Percentiles rank a stretch among this genome's conserved stretches.
phyloP scores from a whole-genome alignment of 2,329 filamentous ascomycete species.

The Penicillium sclerotigenum region DNA sequence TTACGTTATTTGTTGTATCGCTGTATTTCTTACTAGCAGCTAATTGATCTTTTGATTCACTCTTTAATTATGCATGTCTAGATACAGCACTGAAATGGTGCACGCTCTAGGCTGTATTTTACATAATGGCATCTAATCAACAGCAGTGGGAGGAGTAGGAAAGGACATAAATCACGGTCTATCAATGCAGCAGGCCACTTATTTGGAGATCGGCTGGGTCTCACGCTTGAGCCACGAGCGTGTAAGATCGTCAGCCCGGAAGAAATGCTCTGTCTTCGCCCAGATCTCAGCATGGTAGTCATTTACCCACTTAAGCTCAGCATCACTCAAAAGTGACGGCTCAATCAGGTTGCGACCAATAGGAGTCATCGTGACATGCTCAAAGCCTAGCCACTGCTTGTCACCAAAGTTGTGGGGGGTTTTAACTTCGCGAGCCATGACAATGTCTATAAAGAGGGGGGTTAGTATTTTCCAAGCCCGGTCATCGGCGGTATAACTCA shows the following conservation, averaged over 20 bases:
- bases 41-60: neutral
- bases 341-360: slow-evolving; percentile 90
- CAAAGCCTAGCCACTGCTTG: slow-evolving; percentile 90
- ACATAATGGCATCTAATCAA: neutral
- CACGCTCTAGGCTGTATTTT: neutral
- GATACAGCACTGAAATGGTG: neutral
- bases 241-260: slow-evolving; percentile 69
- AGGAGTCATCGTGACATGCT: slow-evolving; percentile 95
- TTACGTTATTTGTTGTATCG: neutral
- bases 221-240: slow-evolving; percentile 82
- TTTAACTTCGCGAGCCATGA: slow-evolving; percentile 84
- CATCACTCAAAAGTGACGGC: slow-evolving; percentile 63
- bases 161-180: neutral
- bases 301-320: slow-evolving; percentile 84
- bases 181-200: slow-evolving; percentile 4
- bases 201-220: slow-evolving; percentile 61
- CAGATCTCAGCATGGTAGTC: slow-evolving; percentile 77
- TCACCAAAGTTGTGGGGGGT: slow-evolving; percentile 87
- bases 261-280: slow-evolving; percentile 74
- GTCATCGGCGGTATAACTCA: slow-evolving; percentile 28
- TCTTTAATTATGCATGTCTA: neutral
- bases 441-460: slow-evolving; percentile 57
- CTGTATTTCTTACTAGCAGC: neutral
- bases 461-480: slow-evolving; percentile 5
- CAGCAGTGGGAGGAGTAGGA: neutral